phyloP scores from a whole-genome alignment of 805 yeast genomes.

The Cyberlindnera lachancei region DNA sequence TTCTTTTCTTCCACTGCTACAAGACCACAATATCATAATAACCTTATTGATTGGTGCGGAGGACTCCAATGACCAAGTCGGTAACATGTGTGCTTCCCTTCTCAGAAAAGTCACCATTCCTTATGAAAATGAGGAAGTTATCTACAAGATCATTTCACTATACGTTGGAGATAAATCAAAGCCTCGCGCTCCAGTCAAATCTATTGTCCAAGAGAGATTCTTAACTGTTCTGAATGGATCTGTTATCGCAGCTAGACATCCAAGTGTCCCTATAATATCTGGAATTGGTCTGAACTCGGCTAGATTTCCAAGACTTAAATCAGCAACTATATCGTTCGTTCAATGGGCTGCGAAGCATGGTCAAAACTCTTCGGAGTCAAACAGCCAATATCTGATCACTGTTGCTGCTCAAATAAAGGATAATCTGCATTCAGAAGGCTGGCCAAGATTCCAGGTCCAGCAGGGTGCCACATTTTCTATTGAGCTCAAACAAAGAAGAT shows the following conservation, averaged over 20 bases:
- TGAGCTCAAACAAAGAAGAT: slow-evolving; percentile 40
- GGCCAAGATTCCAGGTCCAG: slow-evolving; percentile 42
- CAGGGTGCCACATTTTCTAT: slow-evolving; percentile 30
- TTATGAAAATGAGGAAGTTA: slow-evolving; percentile 39
- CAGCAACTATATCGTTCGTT: slow-evolving; percentile 53
- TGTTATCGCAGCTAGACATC: slow-evolving; percentile 37
- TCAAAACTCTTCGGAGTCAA: slow-evolving; percentile 12
- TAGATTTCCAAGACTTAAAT: slow-evolving; percentile 42
- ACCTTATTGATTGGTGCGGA: slow-evolving; percentile 57
- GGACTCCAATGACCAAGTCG: slow-evolving; percentile 49
- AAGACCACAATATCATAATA: slow-evolving; percentile 31
- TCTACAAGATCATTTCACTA: slow-evolving; percentile 37
- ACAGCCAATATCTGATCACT: slow-evolving; percentile 28
- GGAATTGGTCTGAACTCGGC: slow-evolving; percentile 52
- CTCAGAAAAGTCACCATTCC: slow-evolving; percentile 45
- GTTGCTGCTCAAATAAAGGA: slow-evolving; percentile 49
- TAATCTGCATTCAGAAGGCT: slow-evolving; percentile 47
- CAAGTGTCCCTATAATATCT: slow-evolving; percentile 39
- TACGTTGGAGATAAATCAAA: slow-evolving; percentile 40
- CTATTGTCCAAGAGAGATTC: slow-evolving; percentile 49
- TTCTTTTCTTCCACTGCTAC: slow-evolving; percentile 29
- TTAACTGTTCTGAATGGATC: slow-evolving; percentile 43
- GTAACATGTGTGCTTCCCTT: slow-evolving; percentile 44
- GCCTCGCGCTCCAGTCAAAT: slow-evolving; percentile 45
- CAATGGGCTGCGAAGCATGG: slow-evolving; percentile 43